Base-by-base conservation (phyloP, 345 rosid species). In the Dipteronia dyeriana region DNA sequence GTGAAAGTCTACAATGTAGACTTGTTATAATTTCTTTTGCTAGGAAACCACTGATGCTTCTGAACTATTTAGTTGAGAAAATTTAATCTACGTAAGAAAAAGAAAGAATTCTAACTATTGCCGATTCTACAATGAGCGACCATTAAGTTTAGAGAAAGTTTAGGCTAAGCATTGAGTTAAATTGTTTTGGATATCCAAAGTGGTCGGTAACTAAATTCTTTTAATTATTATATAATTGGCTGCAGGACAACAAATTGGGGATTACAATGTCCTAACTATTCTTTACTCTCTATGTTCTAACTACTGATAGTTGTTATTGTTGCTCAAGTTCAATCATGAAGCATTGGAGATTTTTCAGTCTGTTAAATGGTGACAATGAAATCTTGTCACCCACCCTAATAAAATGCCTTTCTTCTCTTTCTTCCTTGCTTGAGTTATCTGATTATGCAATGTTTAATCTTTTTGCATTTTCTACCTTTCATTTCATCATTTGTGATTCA, bases 391-490 rank as follows among this genome's bases (percentile, higher is more conserved):
- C n/a, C 14, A 14, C 25, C 9, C 10, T 70, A 14, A 68, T 22
- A 68, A 59, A 59, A 68, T 68, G 7, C 38, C 9, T 49, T 26
- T 45, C 14, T 70, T 22, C 9, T 49, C 4, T 11, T 26, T 68
- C 71, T 7, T 68, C 26, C 8, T n/a, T 20, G 71, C 7, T 16
- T 23, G 10, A 10, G 25, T 25, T 31, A 17, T 71, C 7, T 29
- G 49, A 71, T 71, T 31, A 29, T 71, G 75, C 9, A 6, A 16
- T 57, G 64, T 71, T 19, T 54, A 71, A 19, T 60, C 9, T 54
- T 19, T 71, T 31, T 59, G 14, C 3, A 6, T 73, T 26, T 59
- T 57, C 26, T 66, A 23, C 14, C 41, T 68, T 69, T 25, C 20
- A 39, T 60, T 56, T 23, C 62, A 69, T 23, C 20, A 53, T 60